Evolutionary conservation across 805 yeast species (phyloP).

Genomic region (Torulaspora franciscae): DNA sequence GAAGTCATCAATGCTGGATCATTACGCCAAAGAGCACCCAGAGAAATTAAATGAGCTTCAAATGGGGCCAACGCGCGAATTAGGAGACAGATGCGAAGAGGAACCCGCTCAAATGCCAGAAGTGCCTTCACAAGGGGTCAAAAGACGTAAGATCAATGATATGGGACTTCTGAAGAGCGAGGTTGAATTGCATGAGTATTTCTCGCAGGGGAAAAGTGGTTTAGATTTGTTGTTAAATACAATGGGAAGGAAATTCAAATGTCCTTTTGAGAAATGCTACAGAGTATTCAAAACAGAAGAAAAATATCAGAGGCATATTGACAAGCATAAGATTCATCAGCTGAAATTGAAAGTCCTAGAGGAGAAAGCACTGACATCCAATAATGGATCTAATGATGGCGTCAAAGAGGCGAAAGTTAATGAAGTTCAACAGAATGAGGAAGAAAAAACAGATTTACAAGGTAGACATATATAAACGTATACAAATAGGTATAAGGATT

Average conservation of each 20-base stretch:
- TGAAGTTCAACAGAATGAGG: background rate
- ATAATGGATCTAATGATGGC: background rate
- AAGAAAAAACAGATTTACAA: background rate
- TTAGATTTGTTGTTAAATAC: slow-evolving; percentile 33
- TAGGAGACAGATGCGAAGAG: background rate
- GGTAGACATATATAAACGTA: background rate
- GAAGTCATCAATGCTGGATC: slow-evolving; percentile 53
- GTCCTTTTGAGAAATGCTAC: slow-evolving; percentile 49
- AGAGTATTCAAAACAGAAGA: slow-evolving; percentile 47
- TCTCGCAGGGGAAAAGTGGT: slow-evolving; percentile 27
- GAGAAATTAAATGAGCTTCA: slow-evolving; percentile 7
- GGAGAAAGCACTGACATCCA: slow-evolving; percentile 10
- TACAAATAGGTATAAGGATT: too few relatives aligned
- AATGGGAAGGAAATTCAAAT: slow-evolving; percentile 39
- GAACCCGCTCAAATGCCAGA: background rate
- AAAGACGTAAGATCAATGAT: slow-evolving; percentile 17
- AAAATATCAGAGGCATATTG: slow-evolving; percentile 31
- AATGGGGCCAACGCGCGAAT: background rate
- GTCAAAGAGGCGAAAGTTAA: background rate
- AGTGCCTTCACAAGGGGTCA: background rate
- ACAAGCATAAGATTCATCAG: slow-evolving; percentile 35
- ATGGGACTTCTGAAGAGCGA: slow-evolving; percentile 18
- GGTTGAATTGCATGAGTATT: slow-evolving; percentile 25
- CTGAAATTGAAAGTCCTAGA: slow-evolving; percentile 28
- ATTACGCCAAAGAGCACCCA: slow-evolving; percentile 47